Base-by-base conservation (phyloP, 1,284 basidiomycete genomes). In the Vanrija humicola region DNA sequence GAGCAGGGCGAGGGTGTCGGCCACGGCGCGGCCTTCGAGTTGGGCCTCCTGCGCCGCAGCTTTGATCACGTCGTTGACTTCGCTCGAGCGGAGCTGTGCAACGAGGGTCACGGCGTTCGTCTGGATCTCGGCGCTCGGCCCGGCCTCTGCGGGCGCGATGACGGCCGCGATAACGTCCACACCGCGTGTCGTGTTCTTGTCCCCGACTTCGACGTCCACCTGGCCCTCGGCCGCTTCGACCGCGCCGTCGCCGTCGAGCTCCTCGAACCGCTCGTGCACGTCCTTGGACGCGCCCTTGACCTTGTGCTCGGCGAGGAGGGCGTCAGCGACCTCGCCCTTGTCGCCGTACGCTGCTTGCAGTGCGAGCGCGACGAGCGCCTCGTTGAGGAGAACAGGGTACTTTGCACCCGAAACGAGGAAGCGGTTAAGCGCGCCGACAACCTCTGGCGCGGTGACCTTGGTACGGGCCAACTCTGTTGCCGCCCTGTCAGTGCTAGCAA, bases 321-420 rank as follows among this genome's bases (percentile, higher is more conserved):
- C 26, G 5, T 7, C 15, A 7, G 34, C 47, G 19, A 55, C 43
- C n/a, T 26, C 50, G 21, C 9, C 18, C 9, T 42, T 29, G n/a
- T 7, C 83, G 83, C 59, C 63, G 44, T 64, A 66, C 0, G 62
- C 55, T 6, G 62, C 61, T n/a, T 96, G 74, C 49, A 97, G 75
- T 38, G 87, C 88, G 57, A 96, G 75, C 1, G 89, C 89, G 26
- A 97, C 82, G 26, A 96, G 80, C 0, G 87, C 90, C 73, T 98
- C 95, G 67, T 94, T 95, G 58, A 96, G 82, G 29, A 98, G 80
- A 45, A 92, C 80, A 0, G 89, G 87, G 68, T 91, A 90, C 70
- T 86, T 86, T 61, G 82, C 83, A 65, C 89, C 90, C 59, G 86
- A 81, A 16, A 84, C 83, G 21, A 95, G 79, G 63, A 96, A 83